phyloP scores from a whole-genome alignment of 2,329 filamentous ascomycete species.

The Fusarium musae region DNA sequence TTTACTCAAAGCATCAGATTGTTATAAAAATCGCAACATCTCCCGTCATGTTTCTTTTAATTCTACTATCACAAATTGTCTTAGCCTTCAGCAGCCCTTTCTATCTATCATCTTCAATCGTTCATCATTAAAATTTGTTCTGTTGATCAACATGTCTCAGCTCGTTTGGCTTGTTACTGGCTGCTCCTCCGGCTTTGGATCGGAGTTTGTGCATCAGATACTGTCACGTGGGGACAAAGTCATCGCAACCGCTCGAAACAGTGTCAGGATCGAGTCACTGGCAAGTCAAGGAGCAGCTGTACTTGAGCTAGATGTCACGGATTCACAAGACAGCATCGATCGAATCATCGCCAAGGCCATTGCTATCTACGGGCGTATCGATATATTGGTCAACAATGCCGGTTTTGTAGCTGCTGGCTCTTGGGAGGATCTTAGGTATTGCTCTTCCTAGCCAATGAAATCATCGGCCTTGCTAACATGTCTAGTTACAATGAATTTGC shows the following conservation, averaged over 20 bases:
- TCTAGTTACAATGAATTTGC: slow-evolving; percentile 7
- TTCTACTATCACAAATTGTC: fast-evolving
- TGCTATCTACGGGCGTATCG: slow-evolving; percentile 47
- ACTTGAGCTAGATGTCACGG: slow-evolving; percentile 48
- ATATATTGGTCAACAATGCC: slow-evolving; percentile 51
- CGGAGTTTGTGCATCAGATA: slow-evolving; percentile 35
- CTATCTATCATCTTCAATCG: neutral
- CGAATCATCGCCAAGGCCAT: slow-evolving; percentile 42
- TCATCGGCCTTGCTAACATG: neutral
- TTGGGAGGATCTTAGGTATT: slow-evolving; percentile 48
- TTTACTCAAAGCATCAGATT: fast-evolving
- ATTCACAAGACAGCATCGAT: slow-evolving; percentile 26
- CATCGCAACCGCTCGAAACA: slow-evolving; percentile 46
- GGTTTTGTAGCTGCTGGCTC: slow-evolving; percentile 44
- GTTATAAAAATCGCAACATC: neutral
- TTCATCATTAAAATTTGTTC: neutral
- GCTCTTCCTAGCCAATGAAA: fast-evolving
- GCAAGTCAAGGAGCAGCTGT: neutral
- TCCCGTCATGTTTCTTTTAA: fast-evolving
- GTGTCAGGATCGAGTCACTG: slow-evolving; percentile 28
- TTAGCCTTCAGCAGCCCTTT: too few relatives aligned
- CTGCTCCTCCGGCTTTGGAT: slow-evolving; percentile 48
- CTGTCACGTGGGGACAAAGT: slow-evolving; percentile 45
- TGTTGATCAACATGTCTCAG: slow-evolving; percentile 34
- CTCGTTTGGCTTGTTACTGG: slow-evolving; percentile 51